Evolutionary conservation across 1,284 basidiomycete genomes (phyloP), one percentile per base, ranked within the genome.

Genomic region (Stereum hirsutum): DNA sequence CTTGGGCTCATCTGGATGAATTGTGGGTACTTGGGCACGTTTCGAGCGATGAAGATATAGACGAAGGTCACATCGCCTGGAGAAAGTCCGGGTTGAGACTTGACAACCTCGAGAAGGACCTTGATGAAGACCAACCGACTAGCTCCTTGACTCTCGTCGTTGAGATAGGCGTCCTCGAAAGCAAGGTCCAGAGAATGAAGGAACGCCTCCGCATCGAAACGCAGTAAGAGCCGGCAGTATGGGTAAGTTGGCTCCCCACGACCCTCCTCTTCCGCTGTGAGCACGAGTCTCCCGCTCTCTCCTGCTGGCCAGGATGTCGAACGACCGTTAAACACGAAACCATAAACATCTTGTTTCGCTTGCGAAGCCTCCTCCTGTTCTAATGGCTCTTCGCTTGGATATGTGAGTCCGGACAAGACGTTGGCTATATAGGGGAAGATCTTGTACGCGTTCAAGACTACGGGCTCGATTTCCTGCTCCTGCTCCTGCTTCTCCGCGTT

Each of bases 21-120:
- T 62, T 97, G 93, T 0, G 87, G 83, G 61, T 98, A 99, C 64
- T 98, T 99, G 0, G 96, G 90, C 12, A 96, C 78, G 59, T 98
- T 99, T 46, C 94, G 85, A 1, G 96, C 90, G 46, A 98, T 77
- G 62, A 99, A 99, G 52, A 99, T 97, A 58, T 93, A 81, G 39
- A 95, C 72, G 60, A 99, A 90, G 2, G 87, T 90, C 41, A 70
- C 65, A 56, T 89, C 89, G 27, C 70, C 64, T 12, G 77, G 64
- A 1, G 78, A 64, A 23, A 89, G 62, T 37, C 66, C 65, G 19
- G 70, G 66, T 14, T 76, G 70, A 5, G 75, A 63, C 1, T 10
- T 17, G 10, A 84, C 55, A 35, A 96, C 79, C 54, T 97, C 91
- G 44, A 95, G 70, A 39, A 99, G 69, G 38, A 92, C 82, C 51